These are phyloP conservation scores for Phytomonas serpens DNA, from an alignment of 208 protist species.

Conservation along the genomic window DNA sequence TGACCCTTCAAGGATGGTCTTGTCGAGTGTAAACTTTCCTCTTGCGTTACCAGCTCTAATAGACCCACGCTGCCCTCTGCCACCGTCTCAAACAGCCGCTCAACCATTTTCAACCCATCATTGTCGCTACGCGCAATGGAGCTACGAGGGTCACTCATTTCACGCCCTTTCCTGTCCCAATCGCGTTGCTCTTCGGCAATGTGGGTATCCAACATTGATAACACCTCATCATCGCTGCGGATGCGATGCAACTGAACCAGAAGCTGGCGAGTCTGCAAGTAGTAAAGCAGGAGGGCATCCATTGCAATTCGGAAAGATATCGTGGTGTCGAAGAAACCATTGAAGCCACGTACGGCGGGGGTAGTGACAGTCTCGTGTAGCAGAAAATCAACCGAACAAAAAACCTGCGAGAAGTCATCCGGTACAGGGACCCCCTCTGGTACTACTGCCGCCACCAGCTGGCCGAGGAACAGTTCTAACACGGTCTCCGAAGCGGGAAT, in stretches of 20 bases:
- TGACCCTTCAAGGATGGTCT: slow-evolving; percentile 70
- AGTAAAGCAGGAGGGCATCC: slow-evolving; percentile 82
- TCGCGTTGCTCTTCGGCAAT: neutral
- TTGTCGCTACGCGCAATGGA: slow-evolving; percentile 1
- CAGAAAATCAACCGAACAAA: slow-evolving; percentile 84
- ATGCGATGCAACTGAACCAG: slow-evolving; percentile 84
- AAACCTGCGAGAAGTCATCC: slow-evolving; percentile 45
- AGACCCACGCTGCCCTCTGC: slow-evolving; percentile 70
- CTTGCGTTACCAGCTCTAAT: slow-evolving; percentile 41
- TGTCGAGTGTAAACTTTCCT: slow-evolving; percentile 22
- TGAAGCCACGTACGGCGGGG: slow-evolving; percentile 67
- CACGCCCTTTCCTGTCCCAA: neutral
- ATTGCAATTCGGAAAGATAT: slow-evolving; percentile 78
- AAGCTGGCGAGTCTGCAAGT: slow-evolving; percentile 73
- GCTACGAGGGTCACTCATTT: neutral
- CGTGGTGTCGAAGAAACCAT: slow-evolving; percentile 87
- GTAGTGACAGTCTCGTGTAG: slow-evolving; percentile 87
- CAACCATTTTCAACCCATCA: neutral
- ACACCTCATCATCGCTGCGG: slow-evolving; percentile 52
- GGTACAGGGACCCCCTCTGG: slow-evolving; percentile 31
- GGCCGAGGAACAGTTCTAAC: slow-evolving; percentile 87
- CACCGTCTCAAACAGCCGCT: slow-evolving; percentile 58
- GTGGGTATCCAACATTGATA: slow-evolving; percentile 15
- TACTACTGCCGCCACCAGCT: slow-evolving; percentile 65
- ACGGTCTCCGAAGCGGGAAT: slow-evolving; percentile 59